These are phyloP conservation scores for Monosporozyma solicola DNA, from an alignment of 805 yeast genomes.

Conservation along the genomic window DNA sequence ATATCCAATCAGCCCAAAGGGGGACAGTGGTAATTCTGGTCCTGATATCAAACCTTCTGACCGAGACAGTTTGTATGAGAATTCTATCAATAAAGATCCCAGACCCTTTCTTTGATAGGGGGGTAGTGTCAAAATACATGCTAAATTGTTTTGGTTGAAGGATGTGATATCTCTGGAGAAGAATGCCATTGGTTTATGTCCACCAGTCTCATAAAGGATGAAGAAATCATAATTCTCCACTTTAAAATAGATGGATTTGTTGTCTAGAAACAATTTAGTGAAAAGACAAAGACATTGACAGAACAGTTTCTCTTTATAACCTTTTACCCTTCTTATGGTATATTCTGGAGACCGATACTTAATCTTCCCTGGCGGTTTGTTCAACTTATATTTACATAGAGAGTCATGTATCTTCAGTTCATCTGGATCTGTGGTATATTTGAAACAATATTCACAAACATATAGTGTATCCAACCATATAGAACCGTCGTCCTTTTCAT, in stretches of 20 bases:
- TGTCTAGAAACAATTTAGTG: conserved; percentile 81
- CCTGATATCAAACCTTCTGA: conserved; percentile 63
- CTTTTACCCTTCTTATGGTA: conserved; percentile 59
- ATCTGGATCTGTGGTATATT: conserved; percentile 47
- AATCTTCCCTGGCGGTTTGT: conserved; percentile 51
- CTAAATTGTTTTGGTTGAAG: conserved; percentile 71
- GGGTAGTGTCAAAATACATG: conserved; percentile 86
- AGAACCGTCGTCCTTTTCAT: conserved; percentile 4
- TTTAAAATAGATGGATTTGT: conserved; percentile 77
- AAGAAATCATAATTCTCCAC: conserved; percentile 76
- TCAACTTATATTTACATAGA: conserved; percentile 36
- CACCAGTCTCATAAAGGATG: conserved; percentile 48
- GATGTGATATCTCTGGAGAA: conserved; percentile 82
- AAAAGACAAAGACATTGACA: conserved; percentile 79
- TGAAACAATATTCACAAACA: conserved; percentile 80
- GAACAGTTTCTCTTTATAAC: conserved; percentile 52
- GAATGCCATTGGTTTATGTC: conserved; percentile 68
- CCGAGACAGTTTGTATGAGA: conserved; percentile 69
- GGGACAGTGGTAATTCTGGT: conserved; percentile 86
- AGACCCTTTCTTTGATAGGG: conserved; percentile 75
- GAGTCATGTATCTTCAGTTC: conserved; percentile 44
- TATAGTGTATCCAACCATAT: conserved; percentile 53
- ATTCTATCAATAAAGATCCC: conserved; percentile 74
- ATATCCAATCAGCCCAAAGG: conserved; percentile 69
- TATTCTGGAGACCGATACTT: conserved; percentile 52